These are phyloP conservation scores for Spathaspora jeffriesii DNA, from an alignment of 1,139 yeast genomes.

Conservation along the genomic window DNA sequence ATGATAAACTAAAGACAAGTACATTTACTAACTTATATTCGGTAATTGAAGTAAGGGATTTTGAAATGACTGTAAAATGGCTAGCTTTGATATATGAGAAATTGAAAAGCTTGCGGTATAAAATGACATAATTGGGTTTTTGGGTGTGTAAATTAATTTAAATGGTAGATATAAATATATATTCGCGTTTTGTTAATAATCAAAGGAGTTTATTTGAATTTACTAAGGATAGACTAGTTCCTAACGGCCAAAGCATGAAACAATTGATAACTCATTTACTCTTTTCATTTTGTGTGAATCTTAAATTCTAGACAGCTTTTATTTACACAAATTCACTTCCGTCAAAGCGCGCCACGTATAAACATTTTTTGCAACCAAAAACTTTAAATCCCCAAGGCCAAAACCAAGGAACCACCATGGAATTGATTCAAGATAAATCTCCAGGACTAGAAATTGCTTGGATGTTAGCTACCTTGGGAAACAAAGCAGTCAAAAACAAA, in stretches of 20 bases:
- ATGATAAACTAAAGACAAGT: conserved; percentile 13
- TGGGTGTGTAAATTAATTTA: neutral
- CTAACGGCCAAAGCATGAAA: too few species aligned
- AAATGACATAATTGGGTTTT: conserved; percentile 11
- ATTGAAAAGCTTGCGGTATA: conserved; percentile 15
- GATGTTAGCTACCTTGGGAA: conserved; percentile 46
- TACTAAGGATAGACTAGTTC: too few species aligned
- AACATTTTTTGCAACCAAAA: conserved; percentile 3
- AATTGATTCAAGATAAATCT: conserved; percentile 5
- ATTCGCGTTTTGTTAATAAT: neutral
- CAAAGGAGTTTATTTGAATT: too few species aligned
- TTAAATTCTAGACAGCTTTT: neutral
- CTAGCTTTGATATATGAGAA: conserved; percentile 30
- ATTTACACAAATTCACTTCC: neutral
- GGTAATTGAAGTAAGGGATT: conserved; percentile 23
- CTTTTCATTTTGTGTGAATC: too few species aligned
- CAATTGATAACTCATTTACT: too few species aligned
- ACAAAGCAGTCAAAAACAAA: conserved; percentile 22
- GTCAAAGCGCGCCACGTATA: neutral
- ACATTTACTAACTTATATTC: conserved; percentile 26
- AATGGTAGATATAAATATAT: neutral
- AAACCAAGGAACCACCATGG: conserved; percentile 1
- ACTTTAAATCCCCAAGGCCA: neutral
- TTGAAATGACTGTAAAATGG: conserved; percentile 28
- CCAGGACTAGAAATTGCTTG: conserved; percentile 23